A percentile compares a stretch with the other conserved stretches of the same genome.
These are phyloP conservation scores for Elongisporangium prolatum DNA, from an alignment of 352 stramenopile genomes.

Conservation along the genomic window DNA sequence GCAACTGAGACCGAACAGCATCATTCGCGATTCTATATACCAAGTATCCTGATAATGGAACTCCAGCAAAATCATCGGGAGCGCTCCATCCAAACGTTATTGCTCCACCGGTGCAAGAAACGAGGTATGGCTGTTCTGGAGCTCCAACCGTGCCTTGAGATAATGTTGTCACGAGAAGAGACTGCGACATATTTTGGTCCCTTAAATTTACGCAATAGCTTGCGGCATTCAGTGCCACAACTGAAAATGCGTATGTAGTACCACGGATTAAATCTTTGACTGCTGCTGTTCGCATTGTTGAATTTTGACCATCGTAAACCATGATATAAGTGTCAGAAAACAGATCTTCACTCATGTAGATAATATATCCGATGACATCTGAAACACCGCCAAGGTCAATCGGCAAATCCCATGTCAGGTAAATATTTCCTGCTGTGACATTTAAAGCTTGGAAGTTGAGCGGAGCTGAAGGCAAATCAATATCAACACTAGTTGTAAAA, in stretches of 20 bases:
- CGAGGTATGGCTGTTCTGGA: conserved; percentile 14
- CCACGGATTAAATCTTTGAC: conserved; percentile 25
- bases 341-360: conserved; percentile 32
- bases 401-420: conserved; percentile 43
- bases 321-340: conserved; percentile 22
- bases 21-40: conserved; percentile 16
- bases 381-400: conserved; percentile 37
- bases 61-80: conserved; percentile 45
- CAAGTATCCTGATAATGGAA: conserved; percentile 32
- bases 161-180: conserved; percentile 30
- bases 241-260: conserved; percentile 33
- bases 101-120: conserved; percentile 30
- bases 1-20: background rate
- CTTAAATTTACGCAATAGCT: conserved; percentile 40
- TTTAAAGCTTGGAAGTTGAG: conserved; percentile 22
- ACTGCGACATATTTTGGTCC: conserved; percentile 14
- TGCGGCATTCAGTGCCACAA: conserved; percentile 38
- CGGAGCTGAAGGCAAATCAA: conserved; percentile 39
- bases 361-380: conserved; percentile 42
- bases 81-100: conserved; percentile 38
- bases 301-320: conserved; percentile 54
- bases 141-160: conserved; percentile 19
- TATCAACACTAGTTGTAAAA: conserved; percentile 16
- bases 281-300: conserved; percentile 11
- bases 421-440: conserved; percentile 49